Evolutionary conservation across 2,329 filamentous ascomycete genomes (phyloP), one percentile per base, ranked within the genome.

Genomic region (Penicillium griseofulvum): DNA sequence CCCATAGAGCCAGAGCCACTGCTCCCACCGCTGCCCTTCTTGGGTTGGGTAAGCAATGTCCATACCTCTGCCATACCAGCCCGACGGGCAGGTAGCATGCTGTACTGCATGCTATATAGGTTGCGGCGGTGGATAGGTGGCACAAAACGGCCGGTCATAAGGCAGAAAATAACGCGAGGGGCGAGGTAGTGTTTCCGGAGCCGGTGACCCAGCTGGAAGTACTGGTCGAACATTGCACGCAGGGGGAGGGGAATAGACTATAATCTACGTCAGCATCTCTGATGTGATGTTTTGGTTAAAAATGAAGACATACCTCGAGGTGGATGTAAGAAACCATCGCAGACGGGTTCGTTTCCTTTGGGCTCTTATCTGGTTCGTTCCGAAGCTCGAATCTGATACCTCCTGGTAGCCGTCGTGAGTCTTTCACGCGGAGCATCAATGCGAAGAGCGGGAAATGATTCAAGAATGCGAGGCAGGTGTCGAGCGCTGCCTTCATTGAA

Each of bases 371-470:
- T 65, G 82, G 82, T 75, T 85, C 87, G 81, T 93, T 85, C 77
- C 87, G 85, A 74, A 97, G 86, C 76, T 96, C 90, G 78, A 97
- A 97, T 66, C 87, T 87, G 69, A 97, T 91, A 55, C 91, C 91
- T 87, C 90, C 93, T 57, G 94, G 94, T 64, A 99, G 80, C 71
- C 94, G 86, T 71, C 87, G 82, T 9, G 92, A 91, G 74, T 99
- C 95, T 74, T 99, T 99, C 65, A 97, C 81, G 65, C 93, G 84
- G 57, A 99, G 80, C 95, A 99, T 99, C 54, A 97, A 79, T 28
- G 94, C 94, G 75, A 99, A 99, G 16, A 99, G 82, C 7, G 94
- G 95, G 66, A 99, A 99, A 74, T 99, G 95, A 70, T 99, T 99
- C 54, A 99, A 76, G 74, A 90, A 97, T 41, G 94, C 95, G 63